These are phyloP conservation scores for Vitis hybrid DNA, from an alignment of 177 flowering plant genomes.

Conservation along the genomic window DNA sequence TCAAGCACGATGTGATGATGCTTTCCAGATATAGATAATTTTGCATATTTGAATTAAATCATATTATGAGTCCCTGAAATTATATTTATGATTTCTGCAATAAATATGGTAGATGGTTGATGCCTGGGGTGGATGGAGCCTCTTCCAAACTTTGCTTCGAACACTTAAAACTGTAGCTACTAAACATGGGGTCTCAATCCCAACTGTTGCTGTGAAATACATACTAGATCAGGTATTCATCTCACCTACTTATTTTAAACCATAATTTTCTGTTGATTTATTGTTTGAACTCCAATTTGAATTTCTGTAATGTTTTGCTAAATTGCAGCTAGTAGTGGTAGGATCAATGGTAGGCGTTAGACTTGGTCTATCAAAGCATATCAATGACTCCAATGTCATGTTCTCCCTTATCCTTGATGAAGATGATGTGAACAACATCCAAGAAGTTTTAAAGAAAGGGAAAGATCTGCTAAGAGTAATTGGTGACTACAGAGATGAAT, in stretches of 20 bases:
- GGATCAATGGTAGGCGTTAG: conserved; percentile 97
- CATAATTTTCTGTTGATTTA: not conserved
- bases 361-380: conserved; percentile 84
- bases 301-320: conserved; percentile 1
- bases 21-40: not conserved
- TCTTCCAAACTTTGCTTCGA: conserved; percentile 76
- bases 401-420: conserved; percentile 81
- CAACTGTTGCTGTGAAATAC: conserved; percentile 83
- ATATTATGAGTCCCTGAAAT: not conserved
- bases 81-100: not conserved
- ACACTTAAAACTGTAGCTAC: conserved; percentile 68
- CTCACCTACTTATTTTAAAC: not conserved
- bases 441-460: conserved; percentile 60
- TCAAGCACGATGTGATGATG: not conserved
- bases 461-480: conserved; percentile 73
- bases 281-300: not conserved
- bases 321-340: conserved; percentile 74
- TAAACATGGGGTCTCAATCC: conserved; percentile 82
- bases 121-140: conserved; percentile 99
- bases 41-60: not conserved
- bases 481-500: conserved; percentile 94
- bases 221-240: conserved; percentile 74
- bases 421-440: conserved; percentile 66
- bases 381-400: conserved; percentile 61
- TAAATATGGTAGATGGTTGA: conserved; percentile 77